Percentiles rank a stretch among this genome's conserved stretches.
phyloP scores from a whole-genome alignment of 345 rosid genomes.

The Rhizophora apiculata region DNA sequence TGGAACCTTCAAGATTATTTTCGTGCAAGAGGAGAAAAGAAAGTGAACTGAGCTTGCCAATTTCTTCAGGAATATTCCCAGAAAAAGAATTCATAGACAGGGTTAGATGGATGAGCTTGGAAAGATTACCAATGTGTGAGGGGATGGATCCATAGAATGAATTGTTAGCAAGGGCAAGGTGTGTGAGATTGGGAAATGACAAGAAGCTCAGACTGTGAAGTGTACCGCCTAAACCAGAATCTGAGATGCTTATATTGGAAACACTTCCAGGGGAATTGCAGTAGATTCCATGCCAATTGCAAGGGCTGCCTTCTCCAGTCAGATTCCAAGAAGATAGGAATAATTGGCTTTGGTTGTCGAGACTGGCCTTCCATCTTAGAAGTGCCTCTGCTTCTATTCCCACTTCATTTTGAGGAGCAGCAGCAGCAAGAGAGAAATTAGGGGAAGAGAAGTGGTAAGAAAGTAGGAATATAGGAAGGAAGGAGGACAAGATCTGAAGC shows the following conservation, averaged over 20 bases:
- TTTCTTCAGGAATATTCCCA: conserved; percentile 4
- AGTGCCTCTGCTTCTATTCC: conserved; percentile 9
- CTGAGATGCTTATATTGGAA: conserved; percentile 4
- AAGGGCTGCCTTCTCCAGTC: conserved; percentile 1
- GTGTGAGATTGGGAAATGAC: conserved; percentile 11
- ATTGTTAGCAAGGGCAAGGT: background rate
- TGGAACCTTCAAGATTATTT: background rate
- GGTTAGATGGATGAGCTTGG: conserved; percentile 17
- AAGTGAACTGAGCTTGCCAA: conserved; percentile 1
- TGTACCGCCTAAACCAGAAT: conserved; percentile 4
- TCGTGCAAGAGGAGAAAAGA: background rate
- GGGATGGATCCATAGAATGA: conserved; percentile 26
- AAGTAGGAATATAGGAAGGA: background rate
- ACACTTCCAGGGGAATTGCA: conserved; percentile 13
- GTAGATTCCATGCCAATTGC: conserved; percentile 15
- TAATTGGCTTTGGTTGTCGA: conserved; percentile 14
- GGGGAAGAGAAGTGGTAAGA: background rate
- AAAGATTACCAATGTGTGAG: conserved; percentile 14
- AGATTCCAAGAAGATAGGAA: conserved; percentile 2
- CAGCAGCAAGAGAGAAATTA: background rate
- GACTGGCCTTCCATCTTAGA: conserved; percentile 22
- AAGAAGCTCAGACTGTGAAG: conserved; percentile 15
- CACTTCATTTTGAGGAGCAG: background rate
- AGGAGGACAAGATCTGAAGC: background rate
- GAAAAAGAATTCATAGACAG: conserved; percentile 3